A percentile compares a stretch with the other conserved stretches of the same genome.
These are phyloP conservation scores for Lactarius deliciosus DNA, from an alignment of 768 basidiomycete species.

Conservation along the genomic window DNA sequence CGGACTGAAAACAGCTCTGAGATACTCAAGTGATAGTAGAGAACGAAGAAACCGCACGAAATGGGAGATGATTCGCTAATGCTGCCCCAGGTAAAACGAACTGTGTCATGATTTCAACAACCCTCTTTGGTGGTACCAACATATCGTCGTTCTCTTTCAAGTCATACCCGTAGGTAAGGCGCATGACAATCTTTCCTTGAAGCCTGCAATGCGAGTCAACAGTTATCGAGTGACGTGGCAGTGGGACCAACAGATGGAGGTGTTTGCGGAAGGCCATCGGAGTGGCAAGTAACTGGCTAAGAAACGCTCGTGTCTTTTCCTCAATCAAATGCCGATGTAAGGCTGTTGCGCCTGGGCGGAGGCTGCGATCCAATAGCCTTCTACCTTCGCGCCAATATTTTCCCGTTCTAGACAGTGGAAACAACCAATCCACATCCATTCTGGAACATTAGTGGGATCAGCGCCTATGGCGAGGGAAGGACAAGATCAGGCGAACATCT, in stretches of 20 bases:
- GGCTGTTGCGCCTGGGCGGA: conserved; percentile 2
- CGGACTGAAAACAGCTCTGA: not conserved
- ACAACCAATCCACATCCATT: not conserved
- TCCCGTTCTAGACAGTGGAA: not conserved
- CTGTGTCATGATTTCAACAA: not conserved
- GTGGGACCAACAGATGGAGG: not conserved
- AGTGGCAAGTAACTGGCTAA: not conserved
- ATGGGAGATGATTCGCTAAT: conserved; percentile 13
- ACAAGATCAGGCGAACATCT: not conserved
- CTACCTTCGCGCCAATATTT: conserved; percentile 7
- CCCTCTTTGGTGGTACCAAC: not conserved
- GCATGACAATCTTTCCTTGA: conserved; percentile 9
- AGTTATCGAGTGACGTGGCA: rapidly evolving
- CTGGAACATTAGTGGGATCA: not conserved
- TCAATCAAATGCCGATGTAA: conserved; percentile 1
- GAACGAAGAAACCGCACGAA: not conserved
- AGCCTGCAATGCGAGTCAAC: not conserved
- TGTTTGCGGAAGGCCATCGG: conserved; percentile 3
- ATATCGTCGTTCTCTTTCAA: conserved; percentile 1
- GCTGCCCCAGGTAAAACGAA: conserved; percentile 7
- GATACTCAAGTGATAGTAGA: not conserved
- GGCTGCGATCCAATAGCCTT: conserved; percentile 4
- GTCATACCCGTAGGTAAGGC: conserved; percentile 15
- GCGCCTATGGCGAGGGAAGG: not conserved
- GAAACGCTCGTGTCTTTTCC: conserved; percentile 7